Conservation (phyloP, 768 basidiomycete genomes). For the Coprinellus micaceus region DNA sequence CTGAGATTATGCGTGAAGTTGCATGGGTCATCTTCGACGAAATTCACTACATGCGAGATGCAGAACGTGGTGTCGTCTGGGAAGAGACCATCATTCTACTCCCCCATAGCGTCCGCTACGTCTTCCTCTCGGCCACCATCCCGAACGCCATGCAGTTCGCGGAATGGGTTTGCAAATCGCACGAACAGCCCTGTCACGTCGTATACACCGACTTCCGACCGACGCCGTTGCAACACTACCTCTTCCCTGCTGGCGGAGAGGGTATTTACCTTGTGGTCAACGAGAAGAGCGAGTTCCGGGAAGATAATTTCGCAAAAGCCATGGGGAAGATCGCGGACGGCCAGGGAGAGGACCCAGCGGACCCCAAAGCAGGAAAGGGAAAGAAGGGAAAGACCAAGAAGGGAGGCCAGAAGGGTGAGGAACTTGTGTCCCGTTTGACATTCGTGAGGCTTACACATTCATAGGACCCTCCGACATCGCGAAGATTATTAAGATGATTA, state of each 20-base stretch:
- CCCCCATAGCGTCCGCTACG: conserved; percentile 93
- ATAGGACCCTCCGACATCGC: conserved; percentile 89
- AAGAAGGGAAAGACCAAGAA: conserved; percentile 91
- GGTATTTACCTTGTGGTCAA: conserved; percentile 99
- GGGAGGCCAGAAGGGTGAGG: conserved; percentile 72
- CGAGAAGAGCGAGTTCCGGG: conserved; percentile 94
- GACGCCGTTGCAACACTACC: conserved; percentile 95
- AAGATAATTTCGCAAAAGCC: conserved; percentile 96
- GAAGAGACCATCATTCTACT: conserved; percentile 98
- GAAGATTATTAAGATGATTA: conserved; percentile 98
- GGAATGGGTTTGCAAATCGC: conserved; percentile 97
- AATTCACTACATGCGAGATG: conserved; percentile 99
- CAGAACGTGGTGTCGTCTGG: conserved; percentile 99
- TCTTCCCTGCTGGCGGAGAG: conserved; percentile 94
- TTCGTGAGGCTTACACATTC: neutral
- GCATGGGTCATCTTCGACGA: conserved; percentile 99
- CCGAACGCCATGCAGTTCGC: conserved; percentile 99
- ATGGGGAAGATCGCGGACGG: conserved; percentile 90
- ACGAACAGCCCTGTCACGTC: conserved; percentile 97
- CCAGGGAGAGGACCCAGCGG: conserved; percentile 89
- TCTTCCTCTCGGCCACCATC: conserved; percentile 98
- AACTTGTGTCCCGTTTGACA: no score
- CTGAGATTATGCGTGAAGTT: conserved; percentile 99
- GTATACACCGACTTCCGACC: conserved; percentile 99
- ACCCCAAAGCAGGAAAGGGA: conserved; percentile 78